phyloP scores from a whole-genome alignment of 2,329 filamentous ascomycete species.

The Alternaria ethzedia region DNA sequence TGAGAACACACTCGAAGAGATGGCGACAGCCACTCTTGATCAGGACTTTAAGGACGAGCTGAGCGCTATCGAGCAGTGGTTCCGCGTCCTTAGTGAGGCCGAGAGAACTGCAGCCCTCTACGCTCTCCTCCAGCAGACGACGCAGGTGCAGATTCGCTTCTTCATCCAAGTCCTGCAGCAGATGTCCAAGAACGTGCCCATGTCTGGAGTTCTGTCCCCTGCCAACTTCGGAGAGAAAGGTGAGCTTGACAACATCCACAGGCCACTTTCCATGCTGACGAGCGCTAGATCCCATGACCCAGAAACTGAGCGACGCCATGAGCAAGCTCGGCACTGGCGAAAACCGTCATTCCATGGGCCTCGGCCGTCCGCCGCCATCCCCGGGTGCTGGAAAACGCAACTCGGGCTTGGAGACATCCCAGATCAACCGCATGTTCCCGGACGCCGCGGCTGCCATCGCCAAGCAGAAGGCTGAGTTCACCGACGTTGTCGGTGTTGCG shows the following conservation, averaged over 20 bases:
- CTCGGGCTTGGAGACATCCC: slow-evolving; percentile 89
- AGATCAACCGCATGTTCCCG: slow-evolving; percentile 98
- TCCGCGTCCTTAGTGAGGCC: slow-evolving; percentile 93
- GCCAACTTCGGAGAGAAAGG: slow-evolving; percentile 94
- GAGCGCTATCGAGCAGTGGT: slow-evolving; percentile 99
- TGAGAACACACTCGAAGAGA: slow-evolving; percentile 97
- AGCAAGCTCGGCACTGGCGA: slow-evolving; percentile 89
- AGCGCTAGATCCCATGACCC: slow-evolving; percentile 87
- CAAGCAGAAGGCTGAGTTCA: slow-evolving; percentile 96
- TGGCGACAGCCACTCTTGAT: slow-evolving; percentile 97
- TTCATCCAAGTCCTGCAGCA: slow-evolving; percentile 99
- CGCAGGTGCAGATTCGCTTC: slow-evolving; percentile 97
- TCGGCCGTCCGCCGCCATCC: slow-evolving; percentile 74
- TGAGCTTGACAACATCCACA: slow-evolving; percentile 49
- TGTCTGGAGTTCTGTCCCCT: slow-evolving; percentile 93
- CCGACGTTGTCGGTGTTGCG: slow-evolving; percentile 88
- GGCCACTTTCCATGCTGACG: slow-evolving; percentile 22
- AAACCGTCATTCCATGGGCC: slow-evolving; percentile 80
- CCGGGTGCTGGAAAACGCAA: slow-evolving; percentile 78
- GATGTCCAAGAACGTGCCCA: slow-evolving; percentile 97
- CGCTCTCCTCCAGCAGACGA: slow-evolving; percentile 95
- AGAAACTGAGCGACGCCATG: slow-evolving; percentile 94
- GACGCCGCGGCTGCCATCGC: slow-evolving; percentile 98
- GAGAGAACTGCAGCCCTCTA: slow-evolving; percentile 96
- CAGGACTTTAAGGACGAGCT: slow-evolving; percentile 99